These are phyloP conservation scores for Berberis vulgaris DNA, from an alignment of 164 flowering plant species.

Conservation along the genomic window DNA sequence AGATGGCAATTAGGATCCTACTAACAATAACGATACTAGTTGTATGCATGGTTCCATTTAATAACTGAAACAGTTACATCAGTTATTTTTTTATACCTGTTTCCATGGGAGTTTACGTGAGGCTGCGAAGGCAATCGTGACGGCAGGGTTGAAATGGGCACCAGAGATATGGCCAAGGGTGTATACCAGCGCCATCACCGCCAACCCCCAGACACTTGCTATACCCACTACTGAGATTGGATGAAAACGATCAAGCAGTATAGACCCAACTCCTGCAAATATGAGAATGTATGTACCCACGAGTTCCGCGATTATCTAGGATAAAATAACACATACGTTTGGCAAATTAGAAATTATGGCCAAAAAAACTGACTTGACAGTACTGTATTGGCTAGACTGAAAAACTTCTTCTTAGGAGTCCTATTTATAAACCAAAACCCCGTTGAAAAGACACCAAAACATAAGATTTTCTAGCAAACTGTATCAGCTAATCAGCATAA, in stretches of 20 bases:
- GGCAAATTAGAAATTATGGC: neutral
- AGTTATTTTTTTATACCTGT: too few species aligned
- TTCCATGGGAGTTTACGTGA: too few species aligned
- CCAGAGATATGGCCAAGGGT: conserved; percentile 23
- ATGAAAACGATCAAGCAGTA: neutral
- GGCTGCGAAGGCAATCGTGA: too few species aligned
- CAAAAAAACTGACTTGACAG: neutral
- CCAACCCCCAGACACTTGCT: conserved; percentile 20
- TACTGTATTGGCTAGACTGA: neutral
- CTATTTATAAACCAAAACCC: neutral
- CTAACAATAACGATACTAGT: too few species aligned
- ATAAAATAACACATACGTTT: neutral
- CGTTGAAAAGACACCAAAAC: neutral
- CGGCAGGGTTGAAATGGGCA: neutral
- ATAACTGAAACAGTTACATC: too few species aligned
- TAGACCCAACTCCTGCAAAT: conserved; percentile 3
- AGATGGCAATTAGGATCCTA: too few species aligned
- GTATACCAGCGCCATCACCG: conserved; percentile 25
- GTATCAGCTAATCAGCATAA: too few species aligned
- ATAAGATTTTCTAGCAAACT: too few species aligned
- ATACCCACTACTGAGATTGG: conserved; percentile 13
- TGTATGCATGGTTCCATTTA: too few species aligned
- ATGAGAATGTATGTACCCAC: conserved; percentile 5
- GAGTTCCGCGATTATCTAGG: conserved; percentile 1
- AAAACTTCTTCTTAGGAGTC: neutral